Conservation (phyloP, 2,329 filamentous ascomycete genomes). For the Xylariaceae sp. region DNA sequence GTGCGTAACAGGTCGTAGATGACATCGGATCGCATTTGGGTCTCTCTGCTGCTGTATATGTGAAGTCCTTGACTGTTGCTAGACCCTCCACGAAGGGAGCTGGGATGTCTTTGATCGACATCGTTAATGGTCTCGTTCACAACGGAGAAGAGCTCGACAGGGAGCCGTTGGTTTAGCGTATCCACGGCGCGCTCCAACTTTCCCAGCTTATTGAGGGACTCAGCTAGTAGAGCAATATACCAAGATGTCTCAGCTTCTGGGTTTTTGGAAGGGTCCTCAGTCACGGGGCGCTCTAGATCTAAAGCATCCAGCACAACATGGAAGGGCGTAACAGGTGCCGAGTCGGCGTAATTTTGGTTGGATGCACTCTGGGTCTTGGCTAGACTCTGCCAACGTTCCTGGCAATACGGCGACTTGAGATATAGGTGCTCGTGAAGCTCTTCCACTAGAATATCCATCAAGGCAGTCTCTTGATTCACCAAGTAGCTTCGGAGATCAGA, state of each 20-base stretch:
- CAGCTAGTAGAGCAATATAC: constrained; percentile 82
- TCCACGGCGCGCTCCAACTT: constrained; percentile 81
- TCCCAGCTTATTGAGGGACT: constrained; percentile 84
- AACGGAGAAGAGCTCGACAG: constrained; percentile 87
- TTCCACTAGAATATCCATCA: constrained; percentile 95
- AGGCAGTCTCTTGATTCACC: constrained; percentile 81
- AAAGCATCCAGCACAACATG: constrained; percentile 55
- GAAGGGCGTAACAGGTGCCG: constrained; percentile 47
- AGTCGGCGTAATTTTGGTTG: constrained; percentile 45
- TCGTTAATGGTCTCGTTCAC: constrained; percentile 94
- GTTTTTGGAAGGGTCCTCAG: constrained; percentile 87
- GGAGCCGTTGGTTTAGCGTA: constrained; percentile 84
- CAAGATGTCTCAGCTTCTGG: constrained; percentile 93
- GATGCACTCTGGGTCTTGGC: constrained; percentile 58
- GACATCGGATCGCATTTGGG: constrained; percentile 73
- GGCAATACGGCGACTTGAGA: constrained; percentile 94
- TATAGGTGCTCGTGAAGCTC: constrained; percentile 97
- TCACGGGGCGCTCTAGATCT: constrained; percentile 56
- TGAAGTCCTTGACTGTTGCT: constrained; percentile 52
- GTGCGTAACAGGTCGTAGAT: constrained; percentile 90
- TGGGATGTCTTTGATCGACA: constrained; percentile 88
- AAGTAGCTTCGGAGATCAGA: constrained; percentile 83
- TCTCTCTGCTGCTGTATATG: constrained; percentile 63
- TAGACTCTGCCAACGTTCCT: constrained; percentile 87
- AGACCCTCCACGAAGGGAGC: constrained; percentile 58